Conservation (phyloP, 2,329 filamentous ascomycete species). For the Pseudogymnoascus sp. region DNA sequence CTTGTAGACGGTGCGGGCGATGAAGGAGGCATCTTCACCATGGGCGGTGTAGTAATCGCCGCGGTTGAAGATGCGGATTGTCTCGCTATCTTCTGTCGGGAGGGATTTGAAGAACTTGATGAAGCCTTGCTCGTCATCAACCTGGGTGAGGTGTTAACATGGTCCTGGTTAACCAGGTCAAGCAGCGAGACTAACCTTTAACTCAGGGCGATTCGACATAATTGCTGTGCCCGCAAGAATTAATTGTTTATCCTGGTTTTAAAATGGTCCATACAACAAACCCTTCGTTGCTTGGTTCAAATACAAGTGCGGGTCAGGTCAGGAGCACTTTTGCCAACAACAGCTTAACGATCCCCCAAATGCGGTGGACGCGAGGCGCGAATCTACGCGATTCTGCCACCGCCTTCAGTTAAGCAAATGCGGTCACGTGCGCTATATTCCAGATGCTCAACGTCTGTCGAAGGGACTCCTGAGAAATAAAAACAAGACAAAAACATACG, state of each 20-base stretch:
- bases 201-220: slow-evolving; percentile 50
- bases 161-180: slow-evolving; percentile 29
- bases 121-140: slow-evolving; percentile 95
- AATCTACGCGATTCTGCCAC: slow-evolving; percentile 10
- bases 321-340: background rate
- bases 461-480: too few species aligned
- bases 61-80: slow-evolving; percentile 85
- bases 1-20: slow-evolving; percentile 85
- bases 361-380: slow-evolving; percentile 8
- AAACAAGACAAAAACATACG: too few species aligned
- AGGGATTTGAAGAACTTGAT: slow-evolving; percentile 94
- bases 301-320: background rate
- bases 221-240: background rate
- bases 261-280: background rate
- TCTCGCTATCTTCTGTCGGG: slow-evolving; percentile 61
- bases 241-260: background rate
- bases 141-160: slow-evolving; percentile 34
- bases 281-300: background rate
- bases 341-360: slow-evolving; percentile 11
- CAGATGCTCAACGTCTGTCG: background rate
- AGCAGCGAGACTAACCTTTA: slow-evolving; percentile 34
- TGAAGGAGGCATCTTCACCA: slow-evolving; percentile 75
- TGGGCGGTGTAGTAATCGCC: slow-evolving; percentile 96
- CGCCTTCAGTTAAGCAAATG: slow-evolving; percentile 6
- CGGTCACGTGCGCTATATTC: background rate